Conservation (phyloP, 225 moss, liverwort and hornwort genomes). For the Asterella californica region DNA sequence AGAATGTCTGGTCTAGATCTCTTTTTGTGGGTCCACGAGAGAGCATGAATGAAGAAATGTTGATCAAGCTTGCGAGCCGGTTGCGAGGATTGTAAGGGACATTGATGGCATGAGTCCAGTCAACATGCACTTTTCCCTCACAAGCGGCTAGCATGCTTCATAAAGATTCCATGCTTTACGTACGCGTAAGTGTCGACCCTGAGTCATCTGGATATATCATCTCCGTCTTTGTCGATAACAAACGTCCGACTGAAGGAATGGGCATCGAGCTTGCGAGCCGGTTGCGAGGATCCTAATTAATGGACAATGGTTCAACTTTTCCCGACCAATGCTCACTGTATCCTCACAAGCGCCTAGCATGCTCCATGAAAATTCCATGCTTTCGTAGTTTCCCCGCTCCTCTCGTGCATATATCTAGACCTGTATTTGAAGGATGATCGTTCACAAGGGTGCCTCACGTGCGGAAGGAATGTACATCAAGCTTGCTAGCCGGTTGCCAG, state of each 20-base stretch:
- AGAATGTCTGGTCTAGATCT: no score
- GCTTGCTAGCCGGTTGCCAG: background rate
- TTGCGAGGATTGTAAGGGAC: background rate
- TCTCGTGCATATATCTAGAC: no score
- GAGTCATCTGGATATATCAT: no score
- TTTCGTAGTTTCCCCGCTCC: no score
- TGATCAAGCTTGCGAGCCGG: background rate
- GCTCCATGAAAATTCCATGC: background rate
- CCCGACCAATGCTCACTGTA: background rate
- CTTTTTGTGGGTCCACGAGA: no score
- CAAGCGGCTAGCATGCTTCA: no score
- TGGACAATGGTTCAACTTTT: background rate
- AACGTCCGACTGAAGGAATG: background rate
- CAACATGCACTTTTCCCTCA: background rate
- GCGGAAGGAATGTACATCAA: background rate
- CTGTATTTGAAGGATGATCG: no score
- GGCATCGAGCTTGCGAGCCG: background rate
- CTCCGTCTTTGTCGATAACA: no score
- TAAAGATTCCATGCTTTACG: no score
- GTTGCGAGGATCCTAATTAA: background rate
- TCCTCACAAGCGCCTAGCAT: conserved; percentile 9
- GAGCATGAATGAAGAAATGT: background rate
- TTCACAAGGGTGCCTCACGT: background rate
- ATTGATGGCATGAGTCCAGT: background rate
- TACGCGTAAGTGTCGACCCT: no score